phyloP scores from a whole-genome alignment of 345 rosid genomes.

The Carallia pectinifolia region DNA sequence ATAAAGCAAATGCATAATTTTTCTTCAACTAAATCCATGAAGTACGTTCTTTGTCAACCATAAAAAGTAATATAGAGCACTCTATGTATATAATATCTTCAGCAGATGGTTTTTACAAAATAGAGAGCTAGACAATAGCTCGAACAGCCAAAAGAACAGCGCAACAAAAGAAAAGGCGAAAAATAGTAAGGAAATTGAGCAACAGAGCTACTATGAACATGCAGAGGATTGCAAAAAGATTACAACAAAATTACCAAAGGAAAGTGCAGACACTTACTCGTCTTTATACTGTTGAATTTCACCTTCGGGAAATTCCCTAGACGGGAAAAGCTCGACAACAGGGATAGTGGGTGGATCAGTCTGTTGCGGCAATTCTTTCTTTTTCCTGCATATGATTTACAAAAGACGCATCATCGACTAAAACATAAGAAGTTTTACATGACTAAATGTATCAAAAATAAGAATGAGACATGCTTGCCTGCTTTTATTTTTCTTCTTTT shows the following conservation, averaged over 20 bases:
- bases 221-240: neutral
- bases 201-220: neutral
- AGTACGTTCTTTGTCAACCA: no score
- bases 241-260: neutral
- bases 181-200: neutral
- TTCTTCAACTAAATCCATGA: no score
- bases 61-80: no score
- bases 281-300: slow-evolving; percentile 95
- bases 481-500: slow-evolving; percentile 95
- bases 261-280: slow-evolving; percentile 54
- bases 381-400: slow-evolving; percentile 51
- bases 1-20: no score
- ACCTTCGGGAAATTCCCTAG: slow-evolving; percentile 96
- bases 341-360: slow-evolving; percentile 89
- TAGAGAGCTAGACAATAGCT: no score
- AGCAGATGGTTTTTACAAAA: no score
- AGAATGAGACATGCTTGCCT: slow-evolving; percentile 51
- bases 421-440: neutral
- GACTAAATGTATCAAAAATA: slow-evolving; percentile 3
- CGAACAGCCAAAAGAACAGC: neutral
- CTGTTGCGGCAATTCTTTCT: slow-evolving; percentile 73
- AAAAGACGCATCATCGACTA: slow-evolving; percentile 5
- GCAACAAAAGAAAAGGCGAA: neutral
- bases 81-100: no score
- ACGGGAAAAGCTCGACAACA: slow-evolving; percentile 71